Evolutionary conservation across 1,284 basidiomycete species (phyloP), one percentile per base, ranked within the genome.

Genomic region (Trametes versicolor): DNA sequence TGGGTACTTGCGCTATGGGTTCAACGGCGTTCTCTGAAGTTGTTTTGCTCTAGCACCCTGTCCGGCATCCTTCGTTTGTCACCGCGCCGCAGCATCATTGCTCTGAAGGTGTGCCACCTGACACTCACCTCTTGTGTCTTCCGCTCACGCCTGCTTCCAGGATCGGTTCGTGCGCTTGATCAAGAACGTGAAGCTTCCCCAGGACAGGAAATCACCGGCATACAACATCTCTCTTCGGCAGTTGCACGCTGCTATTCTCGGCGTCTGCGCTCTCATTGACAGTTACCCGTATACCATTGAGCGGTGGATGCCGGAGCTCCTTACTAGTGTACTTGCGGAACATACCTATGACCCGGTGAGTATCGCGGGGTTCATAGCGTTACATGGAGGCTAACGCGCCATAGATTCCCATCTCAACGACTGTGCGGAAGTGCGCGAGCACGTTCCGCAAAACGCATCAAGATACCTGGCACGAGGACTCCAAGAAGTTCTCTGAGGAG

Each of bases 231-330:
- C 88, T 15, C 81, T 95, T 12, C 83, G 92, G 32, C 87, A 87
- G 70, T 85, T 92, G 17, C 94, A 95, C 76, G 88, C 88, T 43
- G 92, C 91, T 1, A 92, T 95, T 66, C 80, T 95, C 25, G 93
- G 93, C 21, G 87, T 93, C 45, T 90, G 89, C 66, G 92, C 93
- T 0, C 80, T 95, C 34, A 84, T 96, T 13, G 90, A 92, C 61
- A 93, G 92, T 52, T 94, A 92, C 73, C 93, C 93, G 0, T 95
- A 95, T 77, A 93, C 93, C 0, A 89, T 95, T 37, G 93, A 94
- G 67, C 88, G 87, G 66, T 96, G 93, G 92, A 90, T 94, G 86
- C 93, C 93, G 0, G 85, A 87, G 47, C 81, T 94, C 58, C 79
- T 92, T 65, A 88, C 90, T 55, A 86, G 83, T 66, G 84, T 91